Conservation (phyloP, 805 yeast species). For the Kodamaea laetipori region DNA sequence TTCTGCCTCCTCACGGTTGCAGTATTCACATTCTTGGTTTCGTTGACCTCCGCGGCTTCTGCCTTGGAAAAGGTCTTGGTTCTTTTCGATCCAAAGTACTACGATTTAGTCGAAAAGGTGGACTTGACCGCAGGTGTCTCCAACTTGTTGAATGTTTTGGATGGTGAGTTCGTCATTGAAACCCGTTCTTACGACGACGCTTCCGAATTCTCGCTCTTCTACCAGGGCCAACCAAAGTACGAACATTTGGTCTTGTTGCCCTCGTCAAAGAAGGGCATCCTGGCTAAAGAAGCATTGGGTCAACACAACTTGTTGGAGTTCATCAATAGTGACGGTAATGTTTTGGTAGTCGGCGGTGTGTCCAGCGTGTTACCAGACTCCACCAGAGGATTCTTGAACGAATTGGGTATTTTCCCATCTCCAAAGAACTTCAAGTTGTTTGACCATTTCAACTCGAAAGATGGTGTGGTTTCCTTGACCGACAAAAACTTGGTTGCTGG, state of each 20-base stretch:
- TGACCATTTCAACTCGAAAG: conserved; percentile 60
- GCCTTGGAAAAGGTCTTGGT: conserved; percentile 27
- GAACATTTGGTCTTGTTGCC: conserved; percentile 41
- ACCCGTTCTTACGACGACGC: conserved; percentile 28
- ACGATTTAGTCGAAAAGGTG: conserved; percentile 21
- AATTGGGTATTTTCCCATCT: conserved; percentile 81
- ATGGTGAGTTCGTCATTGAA: conserved; percentile 19
- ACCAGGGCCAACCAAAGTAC: conserved; percentile 26
- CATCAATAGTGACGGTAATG: conserved; percentile 70
- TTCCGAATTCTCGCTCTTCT: conserved; percentile 23
- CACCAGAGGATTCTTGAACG: conserved; percentile 65
- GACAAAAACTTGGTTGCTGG: conserved; percentile 27
- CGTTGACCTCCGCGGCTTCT: conserved; percentile 1
- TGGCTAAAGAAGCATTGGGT: conserved; percentile 30
- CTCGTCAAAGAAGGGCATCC: conserved; percentile 33
- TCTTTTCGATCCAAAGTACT: conserved; percentile 33
- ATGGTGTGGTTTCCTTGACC: conserved; percentile 27
- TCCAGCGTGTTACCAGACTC: conserved; percentile 36
- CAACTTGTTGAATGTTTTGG: conserved; percentile 26
- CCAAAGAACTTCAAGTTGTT: conserved; percentile 66
- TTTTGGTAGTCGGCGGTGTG: conserved; percentile 63
- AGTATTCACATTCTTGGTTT: conserved; percentile 8
- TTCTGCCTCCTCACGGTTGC: conserved; percentile 12
- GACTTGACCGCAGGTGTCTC: conserved; percentile 21
- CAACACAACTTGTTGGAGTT: conserved; percentile 55